Percentiles rank a stretch among this genome's conserved stretches.
Evolutionary conservation across 345 rosid species (phyloP).

Genomic region (Populus davidiana): DNA sequence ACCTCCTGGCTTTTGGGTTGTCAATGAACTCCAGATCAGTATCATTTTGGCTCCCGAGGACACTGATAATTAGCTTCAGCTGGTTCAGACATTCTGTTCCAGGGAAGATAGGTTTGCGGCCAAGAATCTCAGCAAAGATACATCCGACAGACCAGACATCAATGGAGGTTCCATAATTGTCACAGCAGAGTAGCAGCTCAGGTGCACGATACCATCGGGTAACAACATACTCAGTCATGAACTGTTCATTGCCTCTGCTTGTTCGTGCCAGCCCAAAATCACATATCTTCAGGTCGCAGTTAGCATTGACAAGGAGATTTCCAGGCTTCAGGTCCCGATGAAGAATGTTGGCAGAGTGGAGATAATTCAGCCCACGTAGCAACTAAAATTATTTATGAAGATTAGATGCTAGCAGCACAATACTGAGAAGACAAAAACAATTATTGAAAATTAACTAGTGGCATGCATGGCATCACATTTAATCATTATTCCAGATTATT

Average conservation of each 20-base stretch:
- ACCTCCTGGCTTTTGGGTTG: slow-evolving; percentile 24
- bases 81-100: slow-evolving; percentile 36
- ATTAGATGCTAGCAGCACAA: slow-evolving; percentile 1
- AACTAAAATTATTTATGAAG: slow-evolving; percentile 35
- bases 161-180: slow-evolving; percentile 31
- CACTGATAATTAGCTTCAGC: slow-evolving; percentile 28
- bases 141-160: slow-evolving; percentile 44
- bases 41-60: slow-evolving; percentile 32
- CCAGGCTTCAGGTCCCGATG: slow-evolving; percentile 93
- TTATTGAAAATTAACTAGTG: background rate
- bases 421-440: background rate
- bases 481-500: background rate
- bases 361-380: slow-evolving; percentile 78
- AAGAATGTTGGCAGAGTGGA: slow-evolving; percentile 80
- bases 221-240: slow-evolving; percentile 39
- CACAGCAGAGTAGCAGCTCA: slow-evolving; percentile 32
- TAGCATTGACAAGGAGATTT: slow-evolving; percentile 78
- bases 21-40: slow-evolving; percentile 27
- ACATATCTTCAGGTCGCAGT: slow-evolving; percentile 77
- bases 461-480: background rate
- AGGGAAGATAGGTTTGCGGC: slow-evolving; percentile 34
- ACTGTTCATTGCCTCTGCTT: slow-evolving; percentile 48
- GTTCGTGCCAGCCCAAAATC: slow-evolving; percentile 83
- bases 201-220: slow-evolving; percentile 45
- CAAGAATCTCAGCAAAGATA: slow-evolving; percentile 38